Evolutionary conservation across 805 yeast species (phyloP), one percentile per base, ranked within the genome.

Genomic region (Ogataea salicorniae): DNA sequence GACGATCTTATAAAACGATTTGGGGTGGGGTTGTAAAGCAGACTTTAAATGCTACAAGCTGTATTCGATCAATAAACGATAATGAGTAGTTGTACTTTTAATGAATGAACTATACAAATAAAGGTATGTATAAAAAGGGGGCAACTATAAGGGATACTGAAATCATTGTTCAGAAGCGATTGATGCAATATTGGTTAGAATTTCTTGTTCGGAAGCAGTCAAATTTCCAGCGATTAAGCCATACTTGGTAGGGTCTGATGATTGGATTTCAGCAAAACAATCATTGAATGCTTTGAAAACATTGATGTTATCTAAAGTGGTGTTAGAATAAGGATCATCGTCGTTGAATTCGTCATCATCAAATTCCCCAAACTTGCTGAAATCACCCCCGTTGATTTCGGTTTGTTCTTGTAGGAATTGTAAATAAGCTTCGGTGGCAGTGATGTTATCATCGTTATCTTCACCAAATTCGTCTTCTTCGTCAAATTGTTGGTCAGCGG

Each of bases 221-320:
- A 66, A 53, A n/a, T 42, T 48, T 8, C 59, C 50, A 36, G 59
- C 52, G 11, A 63, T 18, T 23, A 48, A 13, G 18, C 42, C 39
- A 47, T 66, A 64, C 39, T 62, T 64, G 2, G 46, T 49, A n/a
- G 53, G 7, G 52, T 82, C 81, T 8, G 65, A 60, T 31, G 69
- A 72, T 56, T 80, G 83, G 18, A 86, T 60, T 1, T 62, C 59
- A 3, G 70, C 49, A 16, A 87, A 66, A 17, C 78, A 74, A 17
- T 77, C 75, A 47, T 82, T 79, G 65, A 90, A 81, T 2, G 80
- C 77, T 15, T 73, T 72, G 65, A 82, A 89, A 3, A 86, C 83
- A 60, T 92, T 86, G 43, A 90, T 68, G 38, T 73, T 70, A 60
- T 92, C 97, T 42, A 94, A 74, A 4, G 95, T 83, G 1, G 92